phyloP scores from a whole-genome alignment of 768 basidiomycete species.

The Chalciporus pseudorubinellus region DNA sequence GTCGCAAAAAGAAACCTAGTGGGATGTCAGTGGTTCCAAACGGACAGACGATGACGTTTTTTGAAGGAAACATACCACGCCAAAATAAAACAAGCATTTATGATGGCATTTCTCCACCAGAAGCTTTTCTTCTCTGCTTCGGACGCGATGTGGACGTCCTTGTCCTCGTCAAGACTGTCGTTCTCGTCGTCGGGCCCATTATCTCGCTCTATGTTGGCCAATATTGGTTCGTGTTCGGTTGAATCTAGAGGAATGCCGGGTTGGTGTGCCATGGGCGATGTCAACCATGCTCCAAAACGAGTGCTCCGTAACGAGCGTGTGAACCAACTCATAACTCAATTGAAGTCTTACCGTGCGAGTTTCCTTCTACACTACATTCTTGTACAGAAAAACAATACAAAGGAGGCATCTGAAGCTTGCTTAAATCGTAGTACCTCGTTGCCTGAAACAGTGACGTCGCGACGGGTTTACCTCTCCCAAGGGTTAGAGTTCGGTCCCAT shows the following conservation, averaged over 20 bases:
- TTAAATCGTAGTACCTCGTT: not conserved
- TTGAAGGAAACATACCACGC: conserved; percentile 62
- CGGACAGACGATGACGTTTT: not conserved
- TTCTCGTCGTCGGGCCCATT: conserved; percentile 5
- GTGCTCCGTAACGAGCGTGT: conserved; percentile 6
- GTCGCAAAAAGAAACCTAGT: conserved; percentile 91
- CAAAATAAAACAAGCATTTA: conserved; percentile 79
- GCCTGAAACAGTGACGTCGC: no score
- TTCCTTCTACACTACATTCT: not conserved
- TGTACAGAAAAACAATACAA: not conserved
- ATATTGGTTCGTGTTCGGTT: conserved; percentile 21
- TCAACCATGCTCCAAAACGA: conserved; percentile 3
- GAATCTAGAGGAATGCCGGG: conserved; percentile 7
- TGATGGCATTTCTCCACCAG: conserved; percentile 79
- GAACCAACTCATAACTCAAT: conserved; percentile 12
- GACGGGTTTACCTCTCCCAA: not conserved
- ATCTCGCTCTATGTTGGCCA: conserved; percentile 9
- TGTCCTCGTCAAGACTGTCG: not conserved
- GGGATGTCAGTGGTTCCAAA: not conserved
- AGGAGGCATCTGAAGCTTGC: not conserved
- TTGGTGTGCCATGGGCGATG: conserved; percentile 16
- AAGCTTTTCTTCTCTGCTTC: conserved; percentile 65
- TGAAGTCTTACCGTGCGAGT: not conserved
- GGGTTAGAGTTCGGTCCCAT: not conserved
- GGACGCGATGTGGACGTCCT: conserved; percentile 54